Base-by-base conservation (phyloP, 208 protist species). In the Trypanosoma scelopori region DNA sequence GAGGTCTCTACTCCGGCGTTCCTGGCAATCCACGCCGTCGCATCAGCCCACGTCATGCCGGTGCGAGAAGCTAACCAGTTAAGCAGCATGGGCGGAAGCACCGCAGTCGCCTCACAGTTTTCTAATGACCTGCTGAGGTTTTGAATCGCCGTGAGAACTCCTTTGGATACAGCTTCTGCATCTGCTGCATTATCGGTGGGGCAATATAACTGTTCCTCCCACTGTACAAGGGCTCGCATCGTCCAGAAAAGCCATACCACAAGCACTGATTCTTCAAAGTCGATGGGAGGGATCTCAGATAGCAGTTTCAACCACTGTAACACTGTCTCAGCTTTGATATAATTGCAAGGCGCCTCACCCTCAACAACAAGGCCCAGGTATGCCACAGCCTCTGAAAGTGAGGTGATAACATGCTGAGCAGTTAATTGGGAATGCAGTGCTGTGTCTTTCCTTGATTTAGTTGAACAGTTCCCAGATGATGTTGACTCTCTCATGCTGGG, bases 11-110 rank as follows among this genome's bases (percentile, higher is more conserved):
- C 12, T 35, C 51, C 61, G 6, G 60, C 60, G 22, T 50, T 22
- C 50, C 16, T 37, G 11, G 22, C 37, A 15, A 84, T 32, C 41
- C 69, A 69, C 28, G 32, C 18, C 0, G 58, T 62, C 48, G 73
- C 78, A 12, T 71, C 72, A 4, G n/a, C n/a, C 69, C 73, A 79
- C 9, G 69, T 32, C 47, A 79, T 56, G 5, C 42, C 22, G 25
- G 68, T 35, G 16, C 37, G 50, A 6, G 73, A 63, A 39, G 71
- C 68, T 5, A 79, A 15, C 78, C 78, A 84, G 62, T 84, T 78
- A 20, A 84, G 56, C 61, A 84, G 22, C 78, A 84, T 77, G 3
- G 78, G 78, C 25, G 78, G 78, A 41, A 71, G 45, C 0, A 84
- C 48, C 12, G 77, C 59, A 46, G 15, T 23, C 37, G 22, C 23